A percentile compares a stretch with the other conserved stretches of the same genome.
These are phyloP conservation scores for Mortierella polycephala DNA, from an alignment of 371 early-diverging fungal genomes.

Conservation along the genomic window DNA sequence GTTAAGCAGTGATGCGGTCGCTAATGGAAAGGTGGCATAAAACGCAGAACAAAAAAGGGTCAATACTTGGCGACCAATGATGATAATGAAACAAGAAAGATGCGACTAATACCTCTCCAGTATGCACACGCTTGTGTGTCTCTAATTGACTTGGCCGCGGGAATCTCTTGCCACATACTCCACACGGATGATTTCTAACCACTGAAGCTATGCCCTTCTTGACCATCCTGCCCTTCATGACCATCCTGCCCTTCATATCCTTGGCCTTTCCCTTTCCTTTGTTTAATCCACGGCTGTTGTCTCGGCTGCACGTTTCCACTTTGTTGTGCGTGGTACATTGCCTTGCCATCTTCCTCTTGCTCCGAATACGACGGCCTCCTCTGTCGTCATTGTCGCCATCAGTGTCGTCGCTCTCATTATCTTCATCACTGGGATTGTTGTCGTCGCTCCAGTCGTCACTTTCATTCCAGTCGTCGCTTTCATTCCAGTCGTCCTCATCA, in stretches of 20 bases:
- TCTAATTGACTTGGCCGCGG: slow-evolving; percentile 25
- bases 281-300: too few relatives aligned
- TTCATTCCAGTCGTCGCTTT: neutral
- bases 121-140: slow-evolving; percentile 12
- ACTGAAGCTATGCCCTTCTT: neutral
- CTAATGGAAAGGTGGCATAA: neutral
- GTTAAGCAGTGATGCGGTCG: slow-evolving; percentile 7
- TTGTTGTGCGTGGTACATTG: too few relatives aligned
- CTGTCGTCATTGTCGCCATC: slow-evolving; percentile 1
- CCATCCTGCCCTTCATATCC: neutral
- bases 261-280: too few relatives aligned
- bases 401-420: slow-evolving; percentile 1
- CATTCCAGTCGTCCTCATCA: neutral
- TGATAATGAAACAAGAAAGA: neutral
- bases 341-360: neutral
- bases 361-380: too few relatives aligned
- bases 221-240: slow-evolving; percentile 5
- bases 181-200: slow-evolving; percentile 5
- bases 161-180: slow-evolving; percentile 11
- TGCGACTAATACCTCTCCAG: slow-evolving; percentile 12
- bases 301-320: too few relatives aligned
- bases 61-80: neutral
- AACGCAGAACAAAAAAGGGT: neutral
- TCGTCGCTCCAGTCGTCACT: too few relatives aligned
- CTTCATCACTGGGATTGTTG: neutral